These are phyloP conservation scores for Xylaria arbuscula DNA, from an alignment of 2,329 filamentous ascomycete species.

Conservation along the genomic window DNA sequence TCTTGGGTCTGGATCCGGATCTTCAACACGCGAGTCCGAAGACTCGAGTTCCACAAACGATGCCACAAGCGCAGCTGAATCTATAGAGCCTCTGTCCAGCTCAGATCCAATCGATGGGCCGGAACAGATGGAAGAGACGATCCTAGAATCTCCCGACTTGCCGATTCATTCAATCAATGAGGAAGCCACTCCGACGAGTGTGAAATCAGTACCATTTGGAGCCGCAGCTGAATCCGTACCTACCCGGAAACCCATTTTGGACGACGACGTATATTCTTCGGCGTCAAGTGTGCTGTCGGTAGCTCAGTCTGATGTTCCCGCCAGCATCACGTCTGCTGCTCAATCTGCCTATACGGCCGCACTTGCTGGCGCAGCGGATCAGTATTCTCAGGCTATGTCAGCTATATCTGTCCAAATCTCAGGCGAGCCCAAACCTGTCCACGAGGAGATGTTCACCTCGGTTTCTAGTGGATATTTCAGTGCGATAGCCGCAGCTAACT, in stretches of 20 bases:
- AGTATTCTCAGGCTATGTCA: constrained; percentile 75
- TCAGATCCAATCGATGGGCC: constrained; percentile 42
- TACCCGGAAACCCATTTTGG: constrained; percentile 60
- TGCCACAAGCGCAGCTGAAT: constrained; percentile 48
- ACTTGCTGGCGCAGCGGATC: constrained; percentile 72
- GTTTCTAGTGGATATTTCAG: constrained; percentile 75
- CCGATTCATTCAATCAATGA: constrained; percentile 41
- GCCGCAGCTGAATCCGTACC: constrained; percentile 63
- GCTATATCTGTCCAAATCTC: constrained; percentile 74
- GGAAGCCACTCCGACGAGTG: constrained; percentile 40
- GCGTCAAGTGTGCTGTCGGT: constrained; percentile 52
- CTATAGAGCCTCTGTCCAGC: constrained; percentile 42
- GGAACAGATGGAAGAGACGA: constrained; percentile 52
- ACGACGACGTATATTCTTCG: constrained; percentile 58
- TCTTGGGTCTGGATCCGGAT: constrained; percentile 30
- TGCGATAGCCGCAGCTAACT: constrained; percentile 71
- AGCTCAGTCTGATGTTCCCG: constrained; percentile 51
- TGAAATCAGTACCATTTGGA: constrained; percentile 63
- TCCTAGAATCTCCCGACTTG: constrained; percentile 48
- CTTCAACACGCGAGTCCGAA: constrained; percentile 33
- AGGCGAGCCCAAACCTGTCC: constrained; percentile 74
- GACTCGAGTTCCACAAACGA: constrained; percentile 43
- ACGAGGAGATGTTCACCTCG: constrained; percentile 75
- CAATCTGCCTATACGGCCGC: constrained; percentile 73
- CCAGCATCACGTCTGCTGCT: constrained; percentile 58